Evolutionary conservation across 2,329 filamentous ascomycete species (phyloP).

Genomic region (Periconia macrospinosa): DNA sequence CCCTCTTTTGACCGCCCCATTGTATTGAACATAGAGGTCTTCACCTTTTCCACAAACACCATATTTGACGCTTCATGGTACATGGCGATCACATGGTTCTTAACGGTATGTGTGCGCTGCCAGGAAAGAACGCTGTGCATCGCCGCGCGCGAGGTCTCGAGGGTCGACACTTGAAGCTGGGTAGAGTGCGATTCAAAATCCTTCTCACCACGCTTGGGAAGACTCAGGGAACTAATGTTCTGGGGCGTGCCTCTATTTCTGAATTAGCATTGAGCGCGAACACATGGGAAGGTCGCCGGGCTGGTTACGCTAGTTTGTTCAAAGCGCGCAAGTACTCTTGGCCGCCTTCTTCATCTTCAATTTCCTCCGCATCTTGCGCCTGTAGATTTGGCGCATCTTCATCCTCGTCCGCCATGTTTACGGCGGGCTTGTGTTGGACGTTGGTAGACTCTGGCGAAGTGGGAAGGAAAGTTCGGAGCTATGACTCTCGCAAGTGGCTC

Average conservation of each 20-base stretch:
- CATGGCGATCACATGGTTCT: constrained; percentile 68
- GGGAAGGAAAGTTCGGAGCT: constrained; percentile 12
- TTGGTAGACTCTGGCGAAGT: constrained; percentile 3
- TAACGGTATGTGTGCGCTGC: constrained; percentile 72
- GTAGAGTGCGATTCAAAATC: constrained; percentile 96
- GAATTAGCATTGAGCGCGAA: constrained; percentile 1
- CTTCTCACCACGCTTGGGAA: constrained; percentile 91
- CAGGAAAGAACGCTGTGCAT: constrained; percentile 87
- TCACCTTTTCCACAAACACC: constrained; percentile 69
- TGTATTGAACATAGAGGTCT: constrained; percentile 71
- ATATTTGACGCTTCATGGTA: constrained; percentile 68
- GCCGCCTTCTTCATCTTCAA: constrained; percentile 72
- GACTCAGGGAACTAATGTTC: constrained; percentile 49
- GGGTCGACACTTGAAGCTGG: constrained; percentile 72
- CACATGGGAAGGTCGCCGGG: neutral
- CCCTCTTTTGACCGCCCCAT: constrained; percentile 62
- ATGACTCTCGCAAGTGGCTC: constrained; percentile 15
- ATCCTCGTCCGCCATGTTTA: constrained; percentile 39
- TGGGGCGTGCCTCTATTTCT: constrained; percentile 15
- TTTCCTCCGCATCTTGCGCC: constrained; percentile 24
- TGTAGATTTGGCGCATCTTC: constrained; percentile 35
- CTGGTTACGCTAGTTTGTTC: constrained; percentile 55
- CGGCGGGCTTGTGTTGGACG: neutral
- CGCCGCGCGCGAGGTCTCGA: constrained; percentile 79
- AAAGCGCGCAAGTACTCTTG: constrained; percentile 81